Evolutionary conservation across 1,284 basidiomycete species (phyloP), one percentile per base, ranked within the genome.

Genomic region (Ceratobasidium theobromae): DNA sequence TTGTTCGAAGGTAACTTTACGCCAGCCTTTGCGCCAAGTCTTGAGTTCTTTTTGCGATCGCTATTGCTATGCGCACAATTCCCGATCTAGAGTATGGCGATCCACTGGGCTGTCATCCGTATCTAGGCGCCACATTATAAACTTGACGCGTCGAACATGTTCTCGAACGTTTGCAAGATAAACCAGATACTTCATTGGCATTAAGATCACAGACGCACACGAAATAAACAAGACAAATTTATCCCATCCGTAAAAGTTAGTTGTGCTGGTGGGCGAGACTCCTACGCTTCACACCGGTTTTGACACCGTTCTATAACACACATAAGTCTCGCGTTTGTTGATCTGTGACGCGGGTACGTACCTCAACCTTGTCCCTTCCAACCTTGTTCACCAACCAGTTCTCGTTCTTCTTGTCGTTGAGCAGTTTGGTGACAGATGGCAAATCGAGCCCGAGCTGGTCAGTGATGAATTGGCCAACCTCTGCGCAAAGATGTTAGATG

Each of bases 401-500:
- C 32, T 68, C 40, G 52, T 68, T 62, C 35, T 55, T 57, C 23
- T 49, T 51, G 16, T 66, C 65, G 52, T 69, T 69, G 35, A 69
- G 67, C 23, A 54, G 45, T 16, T 55, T 32, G 23, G 69, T 68
- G 32, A 68, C 25, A 4, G 62, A 21, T 35, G 67, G 60, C 16
- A 69, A 43, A 38, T 69, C 67, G 21, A 69, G 52, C 1, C 32
- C 51, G 14, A 69, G 53, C 4, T 54, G 51, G 43, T 69, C 66
- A 32, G 58, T 66, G 30, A 69, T 67, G 65, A 68, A 70, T 27
- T 64, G 67, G 6, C 65, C 69, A 41, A 70, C 55, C 54, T 68
- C 67, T 62, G 57, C 53, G 27, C 43, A 53, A 38, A 30, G 28
- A 11, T 2, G 23, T 51, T 30, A 52, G 53, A 32, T 6, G n/a